Conservation (phyloP, 108 stramenopile genomes). For the Pelagomonas calceolata region DNA sequence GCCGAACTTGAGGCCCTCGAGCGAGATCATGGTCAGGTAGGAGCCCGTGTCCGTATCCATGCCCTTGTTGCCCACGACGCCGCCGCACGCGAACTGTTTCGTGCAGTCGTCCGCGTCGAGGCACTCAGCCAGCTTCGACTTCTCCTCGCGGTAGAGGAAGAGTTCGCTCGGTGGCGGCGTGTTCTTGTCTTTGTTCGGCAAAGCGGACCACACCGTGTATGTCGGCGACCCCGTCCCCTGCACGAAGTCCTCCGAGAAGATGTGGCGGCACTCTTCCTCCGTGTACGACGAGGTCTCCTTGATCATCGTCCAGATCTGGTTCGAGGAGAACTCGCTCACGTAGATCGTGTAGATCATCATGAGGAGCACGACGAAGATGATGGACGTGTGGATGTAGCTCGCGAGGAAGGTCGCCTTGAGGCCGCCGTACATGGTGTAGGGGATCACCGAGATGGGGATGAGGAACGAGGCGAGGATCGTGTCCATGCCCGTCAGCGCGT, state of each 20-base stretch:
- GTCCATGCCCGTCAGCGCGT: conserved; percentile 73
- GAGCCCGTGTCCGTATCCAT: conserved; percentile 38
- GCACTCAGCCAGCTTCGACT: conserved; percentile 38
- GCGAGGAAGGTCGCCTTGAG: conserved; percentile 84
- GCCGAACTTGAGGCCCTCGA: conserved; percentile 77
- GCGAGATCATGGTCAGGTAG: conserved; percentile 78
- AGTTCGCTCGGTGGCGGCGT: too few species aligned
- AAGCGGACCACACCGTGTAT: background rate
- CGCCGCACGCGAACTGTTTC: conserved; percentile 53
- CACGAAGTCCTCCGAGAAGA: conserved; percentile 33
- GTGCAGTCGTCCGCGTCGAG: conserved; percentile 48
- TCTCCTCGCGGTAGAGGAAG: background rate
- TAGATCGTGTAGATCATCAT: conserved; percentile 70
- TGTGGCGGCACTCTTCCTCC: conserved; percentile 42
- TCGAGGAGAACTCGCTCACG: conserved; percentile 53
- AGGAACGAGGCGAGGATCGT: conserved; percentile 66
- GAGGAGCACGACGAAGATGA: conserved; percentile 65
- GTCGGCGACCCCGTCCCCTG: background rate
- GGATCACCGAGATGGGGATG: conserved; percentile 82
- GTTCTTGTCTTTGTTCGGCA: too few species aligned
- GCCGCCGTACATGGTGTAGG: conserved; percentile 79
- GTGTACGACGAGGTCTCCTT: conserved; percentile 41
- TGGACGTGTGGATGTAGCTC: conserved; percentile 64
- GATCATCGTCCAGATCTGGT: conserved; percentile 54
- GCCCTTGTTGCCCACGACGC: conserved; percentile 57